Conservation (phyloP, 495 filamentous ascomycete genomes). For the Rhypophila decipiens region DNA sequence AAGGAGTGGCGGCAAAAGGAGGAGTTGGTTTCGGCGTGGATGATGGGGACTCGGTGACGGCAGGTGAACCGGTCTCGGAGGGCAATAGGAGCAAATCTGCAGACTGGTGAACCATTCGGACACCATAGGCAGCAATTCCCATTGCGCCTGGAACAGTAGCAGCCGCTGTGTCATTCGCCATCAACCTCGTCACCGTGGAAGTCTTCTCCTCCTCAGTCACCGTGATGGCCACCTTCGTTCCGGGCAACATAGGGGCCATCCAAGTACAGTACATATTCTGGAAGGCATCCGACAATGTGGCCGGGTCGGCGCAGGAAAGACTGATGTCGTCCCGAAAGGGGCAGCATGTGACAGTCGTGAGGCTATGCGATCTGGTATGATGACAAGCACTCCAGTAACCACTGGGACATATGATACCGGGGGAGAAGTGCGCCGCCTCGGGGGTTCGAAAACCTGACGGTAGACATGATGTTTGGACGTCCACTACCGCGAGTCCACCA, state of each 20-base stretch:
- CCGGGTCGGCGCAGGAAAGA: slow-evolving; percentile 12
- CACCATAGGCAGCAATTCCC: not conserved
- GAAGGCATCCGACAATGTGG: slow-evolving; percentile 8
- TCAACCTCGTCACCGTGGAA: not conserved
- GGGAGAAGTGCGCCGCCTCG: slow-evolving; percentile 19
- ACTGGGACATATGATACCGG: slow-evolving; percentile 19
- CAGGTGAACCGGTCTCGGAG: not conserved
- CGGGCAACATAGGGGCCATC: slow-evolving; percentile 4
- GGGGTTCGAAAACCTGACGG: slow-evolving; percentile 13
- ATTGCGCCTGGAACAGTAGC: no score
- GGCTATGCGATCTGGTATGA: slow-evolving; percentile 9
- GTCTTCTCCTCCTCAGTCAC: slow-evolving; percentile 7
- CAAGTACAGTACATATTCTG: slow-evolving; percentile 17
- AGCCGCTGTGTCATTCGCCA: not conserved
- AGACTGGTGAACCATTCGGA: not conserved
- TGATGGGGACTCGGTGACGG: no score
- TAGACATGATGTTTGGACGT: slow-evolving; percentile 13
- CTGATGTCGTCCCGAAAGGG: slow-evolving; percentile 9
- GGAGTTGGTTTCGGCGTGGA: no score
- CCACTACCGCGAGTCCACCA: slow-evolving; percentile 8
- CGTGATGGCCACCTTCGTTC: slow-evolving; percentile 7
- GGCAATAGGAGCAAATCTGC: not conserved
- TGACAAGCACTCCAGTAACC: slow-evolving; percentile 20
- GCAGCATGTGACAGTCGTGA: slow-evolving; percentile 25
- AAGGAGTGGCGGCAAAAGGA: no score